Percentiles rank a stretch among this genome's conserved stretches.
These are phyloP conservation scores for Vitis riparia DNA, from an alignment of 164 flowering plant genomes.

Conservation along the genomic window DNA sequence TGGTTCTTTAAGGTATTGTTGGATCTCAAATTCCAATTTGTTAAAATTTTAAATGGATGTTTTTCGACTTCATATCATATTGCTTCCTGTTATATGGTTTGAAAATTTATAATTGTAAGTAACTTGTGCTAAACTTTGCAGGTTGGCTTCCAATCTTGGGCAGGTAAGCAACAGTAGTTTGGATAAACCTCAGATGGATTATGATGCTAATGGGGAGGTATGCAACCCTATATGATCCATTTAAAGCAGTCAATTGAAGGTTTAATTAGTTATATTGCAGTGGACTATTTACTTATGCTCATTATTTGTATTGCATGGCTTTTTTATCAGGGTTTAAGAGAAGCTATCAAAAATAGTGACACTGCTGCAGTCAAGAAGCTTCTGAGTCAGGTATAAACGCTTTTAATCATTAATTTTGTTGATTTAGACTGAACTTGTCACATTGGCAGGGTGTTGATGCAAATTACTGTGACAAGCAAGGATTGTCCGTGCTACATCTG, in stretches of 20 bases:
- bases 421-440: not conserved
- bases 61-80: too few species aligned
- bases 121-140: conserved; percentile 21
- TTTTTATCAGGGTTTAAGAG: conserved; percentile 74
- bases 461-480: conserved; percentile 92
- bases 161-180: conserved; percentile 33
- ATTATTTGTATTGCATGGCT: conserved; percentile 4
- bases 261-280: not conserved
- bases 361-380: conserved; percentile 65
- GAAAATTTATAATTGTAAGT: not conserved
- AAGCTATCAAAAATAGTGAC: conserved; percentile 90
- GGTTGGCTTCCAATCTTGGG: conserved; percentile 51
- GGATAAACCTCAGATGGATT: conserved; percentile 44
- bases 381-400: conserved; percentile 59
- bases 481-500: conserved; percentile 84
- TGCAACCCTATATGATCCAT: not conserved
- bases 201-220: conserved; percentile 97
- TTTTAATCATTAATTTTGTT: not conserved
- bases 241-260: not conserved
- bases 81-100: not conserved
- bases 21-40: too few species aligned
- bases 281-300: not conserved
- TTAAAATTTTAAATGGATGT: too few species aligned
- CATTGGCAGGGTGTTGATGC: conserved; percentile 87
- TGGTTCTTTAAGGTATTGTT: too few species aligned